These are phyloP conservation scores for Lagenidium sp. DNA, from an alignment of 352 stramenopile genomes.

Conservation along the genomic window DNA sequence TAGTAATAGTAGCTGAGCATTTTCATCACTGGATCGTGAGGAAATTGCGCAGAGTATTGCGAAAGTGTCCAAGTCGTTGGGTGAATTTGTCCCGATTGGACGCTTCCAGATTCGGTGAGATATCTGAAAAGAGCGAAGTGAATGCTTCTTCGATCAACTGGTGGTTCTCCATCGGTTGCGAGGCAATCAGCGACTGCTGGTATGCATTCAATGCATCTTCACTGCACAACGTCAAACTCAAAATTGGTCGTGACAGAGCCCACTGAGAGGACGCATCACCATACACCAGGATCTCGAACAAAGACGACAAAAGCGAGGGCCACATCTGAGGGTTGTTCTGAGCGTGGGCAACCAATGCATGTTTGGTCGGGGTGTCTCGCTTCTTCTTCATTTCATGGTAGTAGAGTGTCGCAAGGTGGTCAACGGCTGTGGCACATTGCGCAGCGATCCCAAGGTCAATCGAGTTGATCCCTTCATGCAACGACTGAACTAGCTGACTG, in stretches of 20 bases:
- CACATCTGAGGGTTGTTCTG: slow-evolving; percentile 91
- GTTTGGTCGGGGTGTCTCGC: slow-evolving; percentile 92
- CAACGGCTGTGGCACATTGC: slow-evolving; percentile 94
- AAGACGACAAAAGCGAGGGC: slow-evolving; percentile 73
- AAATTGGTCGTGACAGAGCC: slow-evolving; percentile 95
- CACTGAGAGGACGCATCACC: slow-evolving; percentile 96
- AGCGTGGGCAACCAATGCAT: slow-evolving; percentile 88
- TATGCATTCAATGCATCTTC: slow-evolving; percentile 90
- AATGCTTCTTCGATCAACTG: slow-evolving; percentile 94
- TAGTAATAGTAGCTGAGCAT: too few relatives aligned
- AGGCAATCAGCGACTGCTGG: slow-evolving; percentile 92
- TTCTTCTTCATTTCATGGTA: slow-evolving; percentile 97
- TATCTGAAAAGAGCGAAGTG: slow-evolving; percentile 92
- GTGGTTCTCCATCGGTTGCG: slow-evolving; percentile 91
- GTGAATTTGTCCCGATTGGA: slow-evolving; percentile 98
- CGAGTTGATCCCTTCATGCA: slow-evolving; percentile 85
- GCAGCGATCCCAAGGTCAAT: slow-evolving; percentile 90
- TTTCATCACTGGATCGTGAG: slow-evolving; percentile 89
- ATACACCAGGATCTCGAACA: slow-evolving; percentile 98
- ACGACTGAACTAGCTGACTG: slow-evolving; percentile 92
- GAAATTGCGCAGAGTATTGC: slow-evolving; percentile 91
- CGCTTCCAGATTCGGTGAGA: slow-evolving; percentile 94
- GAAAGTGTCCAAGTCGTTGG: slow-evolving; percentile 95
- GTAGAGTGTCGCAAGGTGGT: slow-evolving; percentile 89
- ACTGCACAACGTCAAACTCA: slow-evolving; percentile 95